Evolutionary conservation across 768 basidiomycete species (phyloP).

Genomic region (Trametes villosa): DNA sequence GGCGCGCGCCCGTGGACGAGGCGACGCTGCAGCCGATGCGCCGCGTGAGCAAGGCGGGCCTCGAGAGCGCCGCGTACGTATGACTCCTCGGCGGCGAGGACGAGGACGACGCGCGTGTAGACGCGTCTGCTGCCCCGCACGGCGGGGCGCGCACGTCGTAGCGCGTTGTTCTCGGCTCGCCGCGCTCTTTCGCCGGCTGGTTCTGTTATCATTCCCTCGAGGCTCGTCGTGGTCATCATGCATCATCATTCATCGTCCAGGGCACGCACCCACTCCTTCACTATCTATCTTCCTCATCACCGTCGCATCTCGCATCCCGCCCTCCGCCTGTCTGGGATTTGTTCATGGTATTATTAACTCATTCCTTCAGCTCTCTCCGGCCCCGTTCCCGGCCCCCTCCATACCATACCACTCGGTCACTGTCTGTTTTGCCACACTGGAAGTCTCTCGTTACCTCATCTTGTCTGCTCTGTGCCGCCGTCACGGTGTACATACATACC

Average conservation of each 20-base stretch:
- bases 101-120: neutral
- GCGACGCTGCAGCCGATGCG: conserved; percentile 87
- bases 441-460: too few species aligned
- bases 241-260: neutral
- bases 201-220: neutral
- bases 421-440: too few species aligned
- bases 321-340: neutral
- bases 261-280: neutral
- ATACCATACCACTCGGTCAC: too few species aligned
- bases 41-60: conserved; percentile 90
- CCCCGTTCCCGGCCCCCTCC: too few species aligned
- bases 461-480: too few species aligned
- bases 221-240: neutral
- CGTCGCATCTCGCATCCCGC: neutral
- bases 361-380: conserved; percentile 7
- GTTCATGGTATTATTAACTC: conserved; percentile 14
- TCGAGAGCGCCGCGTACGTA: conserved; percentile 60
- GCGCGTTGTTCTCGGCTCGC: neutral
- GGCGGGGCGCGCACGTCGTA: neutral
- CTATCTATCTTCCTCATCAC: neutral
- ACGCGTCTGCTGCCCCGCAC: neutral
- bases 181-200: neutral
- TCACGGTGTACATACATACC: too few species aligned
- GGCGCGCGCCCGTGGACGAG: conserved; percentile 87
- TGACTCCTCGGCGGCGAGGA: conserved; percentile 12